A percentile compares a stretch with the other conserved stretches of the same genome.
Conservation (phyloP, 2,329 filamentous ascomycete species). For the Fusarium napiforme region DNA sequence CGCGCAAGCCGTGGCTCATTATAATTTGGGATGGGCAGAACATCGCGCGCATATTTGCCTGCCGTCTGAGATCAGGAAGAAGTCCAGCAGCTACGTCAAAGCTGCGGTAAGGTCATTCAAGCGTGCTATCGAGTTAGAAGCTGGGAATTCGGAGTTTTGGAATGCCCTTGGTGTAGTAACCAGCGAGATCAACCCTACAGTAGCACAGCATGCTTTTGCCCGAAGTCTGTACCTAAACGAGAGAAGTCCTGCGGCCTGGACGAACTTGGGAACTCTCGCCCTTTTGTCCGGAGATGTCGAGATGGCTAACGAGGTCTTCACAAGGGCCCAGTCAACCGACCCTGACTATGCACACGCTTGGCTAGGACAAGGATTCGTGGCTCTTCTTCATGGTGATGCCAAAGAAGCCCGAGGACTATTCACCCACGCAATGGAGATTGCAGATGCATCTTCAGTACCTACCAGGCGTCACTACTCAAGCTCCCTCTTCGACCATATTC, state of each 20-base stretch:
- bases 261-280: constrained; percentile 88
- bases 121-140: constrained; percentile 92
- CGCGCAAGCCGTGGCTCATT: constrained; percentile 95
- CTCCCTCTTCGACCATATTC: constrained; percentile 83
- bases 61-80: constrained; percentile 63
- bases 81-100: constrained; percentile 75
- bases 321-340: constrained; percentile 90
- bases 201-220: constrained; percentile 93
- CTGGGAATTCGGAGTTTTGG: constrained; percentile 96
- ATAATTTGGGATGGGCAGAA: constrained; percentile 96
- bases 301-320: constrained; percentile 91
- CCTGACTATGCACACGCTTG: constrained; percentile 94
- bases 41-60: constrained; percentile 80
- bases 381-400: constrained; percentile 77
- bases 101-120: constrained; percentile 93
- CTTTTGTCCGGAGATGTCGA: constrained; percentile 84
- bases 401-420: constrained; percentile 87
- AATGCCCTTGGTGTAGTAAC: constrained; percentile 94
- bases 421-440: constrained; percentile 93
- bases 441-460: constrained; percentile 78
- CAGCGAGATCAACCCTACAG: constrained; percentile 83
- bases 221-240: constrained; percentile 94
- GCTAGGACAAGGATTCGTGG: constrained; percentile 91
- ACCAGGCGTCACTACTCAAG: constrained; percentile 83
- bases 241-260: constrained; percentile 85